Base-by-base conservation (phyloP, 164 flowering plant genomes). In the Houttuynia cordata region DNA sequence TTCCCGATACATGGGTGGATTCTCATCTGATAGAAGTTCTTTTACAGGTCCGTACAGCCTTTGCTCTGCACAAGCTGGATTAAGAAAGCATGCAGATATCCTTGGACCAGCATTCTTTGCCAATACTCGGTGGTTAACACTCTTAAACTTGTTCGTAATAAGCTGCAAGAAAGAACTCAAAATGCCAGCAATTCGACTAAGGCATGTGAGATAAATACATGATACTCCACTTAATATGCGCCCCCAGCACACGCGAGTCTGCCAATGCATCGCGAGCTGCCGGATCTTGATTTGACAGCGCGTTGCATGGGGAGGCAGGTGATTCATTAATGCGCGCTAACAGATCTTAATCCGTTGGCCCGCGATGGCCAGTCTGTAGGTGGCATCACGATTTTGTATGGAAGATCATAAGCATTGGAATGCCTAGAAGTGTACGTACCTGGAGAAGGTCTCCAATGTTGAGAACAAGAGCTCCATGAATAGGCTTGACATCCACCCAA, bases 391-490 rank as follows among this genome's bases (percentile, higher is more conserved):
- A n/a, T n/a, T n/a, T n/a, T n/a, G n/a, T n/a, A n/a, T n/a, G n/a
- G n/a, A n/a, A n/a, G n/a, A n/a, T n/a, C n/a, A n/a, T n/a, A n/a
- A n/a, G n/a, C n/a, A n/a, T n/a, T n/a, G n/a, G n/a, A n/a, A n/a
- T n/a, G n/a, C 21, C 19, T 6, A 10, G 37, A 30, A 2, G 6
- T 30, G 37, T 30, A 30, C 37, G 56, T 69, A 59, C 82, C 76
- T 79, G 79, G 0, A 79, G 67, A 53, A 80, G 71, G 64, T 75
- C 79, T 8, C 78, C 84, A 24, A 76, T 65, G 66, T 80, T 80
- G 8, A 74, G 58, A 0, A 74, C 64, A 2, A 80, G 58, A 56
- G 78, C 76, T 24, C 80, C 84, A 17, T 71, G 75, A 0, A 57
- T 24, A 0, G 76, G 76, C 0, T 56, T 63, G 1, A 78, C 74